A percentile compares a stretch with the other conserved stretches of the same genome.
Evolutionary conservation across 2,329 filamentous ascomycete genomes (phyloP).

Genomic region (Aspergillus sp.): DNA sequence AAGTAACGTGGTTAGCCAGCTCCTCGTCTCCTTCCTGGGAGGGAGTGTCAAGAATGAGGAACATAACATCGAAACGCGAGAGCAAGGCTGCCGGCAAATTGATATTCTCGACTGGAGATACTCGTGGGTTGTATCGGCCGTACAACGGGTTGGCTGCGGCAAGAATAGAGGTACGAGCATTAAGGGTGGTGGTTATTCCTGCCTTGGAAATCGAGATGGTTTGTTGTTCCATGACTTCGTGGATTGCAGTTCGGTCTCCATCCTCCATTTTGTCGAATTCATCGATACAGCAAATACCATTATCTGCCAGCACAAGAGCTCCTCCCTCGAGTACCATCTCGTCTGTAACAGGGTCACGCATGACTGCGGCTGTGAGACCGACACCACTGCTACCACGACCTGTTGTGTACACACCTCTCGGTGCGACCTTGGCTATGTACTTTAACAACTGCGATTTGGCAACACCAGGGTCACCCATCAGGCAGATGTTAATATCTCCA

Average conservation of each 20-base stretch:
- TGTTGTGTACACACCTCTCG: conserved; percentile 82
- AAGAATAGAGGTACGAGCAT: conserved; percentile 92
- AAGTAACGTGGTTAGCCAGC: conserved; percentile 90
- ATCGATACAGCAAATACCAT: conserved; percentile 81
- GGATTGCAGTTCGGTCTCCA: conserved; percentile 73
- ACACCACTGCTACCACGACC: conserved; percentile 80
- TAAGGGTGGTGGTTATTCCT: conserved; percentile 93
- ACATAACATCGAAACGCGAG: conserved; percentile 95
- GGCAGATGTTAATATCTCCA: conserved; percentile 96
- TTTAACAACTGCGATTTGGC: conserved; percentile 98
- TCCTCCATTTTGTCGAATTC: conserved; percentile 88
- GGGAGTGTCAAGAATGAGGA: conserved; percentile 93
- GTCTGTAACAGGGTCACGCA: conserved; percentile 75
- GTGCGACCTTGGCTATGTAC: conserved; percentile 97
- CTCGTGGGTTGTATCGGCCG: conserved; percentile 94
- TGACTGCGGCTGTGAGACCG: conserved; percentile 78
- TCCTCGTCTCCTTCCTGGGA: conserved; percentile 87
- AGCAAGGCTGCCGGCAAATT: conserved; percentile 96
- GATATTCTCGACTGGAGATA: conserved; percentile 98
- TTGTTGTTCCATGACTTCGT: conserved; percentile 88
- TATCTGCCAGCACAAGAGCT: conserved; percentile 75
- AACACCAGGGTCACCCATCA: conserved; percentile 99
- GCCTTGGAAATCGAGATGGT: conserved; percentile 85
- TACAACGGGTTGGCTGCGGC: conserved; percentile 97
- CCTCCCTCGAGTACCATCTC: conserved; percentile 79